Evolutionary conservation across 2,329 filamentous ascomycete genomes (phyloP).

Genomic region (Hymenoscyphus fraxineus): DNA sequence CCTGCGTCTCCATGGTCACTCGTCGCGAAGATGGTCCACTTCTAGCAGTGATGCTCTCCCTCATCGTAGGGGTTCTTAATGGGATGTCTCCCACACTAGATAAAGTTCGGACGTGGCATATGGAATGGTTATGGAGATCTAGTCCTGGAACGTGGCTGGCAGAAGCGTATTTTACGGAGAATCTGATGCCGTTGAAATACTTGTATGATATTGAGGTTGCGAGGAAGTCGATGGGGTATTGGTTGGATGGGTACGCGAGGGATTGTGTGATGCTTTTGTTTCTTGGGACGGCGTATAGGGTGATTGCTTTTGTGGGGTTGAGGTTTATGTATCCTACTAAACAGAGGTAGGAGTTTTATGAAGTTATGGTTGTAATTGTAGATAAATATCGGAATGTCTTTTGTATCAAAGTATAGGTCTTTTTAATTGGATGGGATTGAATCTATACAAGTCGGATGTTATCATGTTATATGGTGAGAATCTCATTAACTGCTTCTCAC

Average conservation of each 20-base stretch:
- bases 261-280: constrained; percentile 44
- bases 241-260: constrained; percentile 41
- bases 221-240: constrained; percentile 42
- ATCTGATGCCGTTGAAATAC: constrained; percentile 46
- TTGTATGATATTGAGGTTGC: constrained; percentile 50
- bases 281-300: constrained; percentile 44
- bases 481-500: too few relatives aligned
- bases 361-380: background rate
- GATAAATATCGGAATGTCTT: background rate
- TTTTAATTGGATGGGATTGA: too few relatives aligned
- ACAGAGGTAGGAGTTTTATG: constrained; percentile 19
- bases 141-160: constrained; percentile 54
- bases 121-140: constrained; percentile 53
- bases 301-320: constrained; percentile 44
- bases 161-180: constrained; percentile 52
- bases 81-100: constrained; percentile 50
- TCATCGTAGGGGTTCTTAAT: constrained; percentile 52
- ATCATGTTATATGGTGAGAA: too few relatives aligned
- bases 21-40: constrained; percentile 54
- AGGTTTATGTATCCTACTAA: constrained; percentile 28
- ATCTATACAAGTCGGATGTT: too few relatives aligned
- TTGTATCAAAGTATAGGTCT: background rate
- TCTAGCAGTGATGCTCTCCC: constrained; percentile 49
- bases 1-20: constrained; percentile 49
- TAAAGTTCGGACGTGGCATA: constrained; percentile 47